Base-by-base conservation (phyloP, 1,139 yeast species). In the Geotrichum australiense region DNA sequence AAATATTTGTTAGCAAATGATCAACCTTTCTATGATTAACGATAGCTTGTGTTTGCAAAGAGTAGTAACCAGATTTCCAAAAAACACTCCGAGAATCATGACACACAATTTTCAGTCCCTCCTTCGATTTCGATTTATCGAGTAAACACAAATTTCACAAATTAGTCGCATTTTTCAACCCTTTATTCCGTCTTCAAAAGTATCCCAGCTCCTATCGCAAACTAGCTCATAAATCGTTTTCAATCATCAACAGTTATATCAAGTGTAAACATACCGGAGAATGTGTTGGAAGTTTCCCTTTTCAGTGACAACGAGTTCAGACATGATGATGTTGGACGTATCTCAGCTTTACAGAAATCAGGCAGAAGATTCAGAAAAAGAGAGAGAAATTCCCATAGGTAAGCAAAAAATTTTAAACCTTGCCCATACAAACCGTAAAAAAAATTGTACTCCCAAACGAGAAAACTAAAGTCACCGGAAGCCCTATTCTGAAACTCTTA, bases 261-360 rank as follows among this genome's bases (percentile, higher is more conserved):
- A n/a, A 11, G 12, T n/a, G 19, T 20, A 20, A 39, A 81, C 94
- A 73, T 82, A 83, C 94, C 96, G 98, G 78, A 91, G 86, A 78
- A 91, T 91, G 94, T 93, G 99, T 79, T 93, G 98, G 95, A 93
- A 91, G 71, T 93, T 84, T 74, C 95, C 95, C 78, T 85, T 82
- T 79, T 91, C 97, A 76, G 85, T 93, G 74, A 89, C 93, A 76
- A 86, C 96, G 82, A 89, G 83, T 37, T 42, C 45, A 72, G 94
- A 81, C 94, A 83, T 82, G 66, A 73, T 78, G 74, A 19, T 27
- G 16, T 24, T 19, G 16, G 25, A 34, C 31, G 39, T 35, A 26
- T 21, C 22, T 35, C 39, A 27, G 35, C 35, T 18, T 31, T 14
- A 29, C 32, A 29, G 30, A 14, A 21, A 21, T 18, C 35, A 31